Conservation (phyloP, 306 rosid genomes). For the Mimosa bimucronata region DNA sequence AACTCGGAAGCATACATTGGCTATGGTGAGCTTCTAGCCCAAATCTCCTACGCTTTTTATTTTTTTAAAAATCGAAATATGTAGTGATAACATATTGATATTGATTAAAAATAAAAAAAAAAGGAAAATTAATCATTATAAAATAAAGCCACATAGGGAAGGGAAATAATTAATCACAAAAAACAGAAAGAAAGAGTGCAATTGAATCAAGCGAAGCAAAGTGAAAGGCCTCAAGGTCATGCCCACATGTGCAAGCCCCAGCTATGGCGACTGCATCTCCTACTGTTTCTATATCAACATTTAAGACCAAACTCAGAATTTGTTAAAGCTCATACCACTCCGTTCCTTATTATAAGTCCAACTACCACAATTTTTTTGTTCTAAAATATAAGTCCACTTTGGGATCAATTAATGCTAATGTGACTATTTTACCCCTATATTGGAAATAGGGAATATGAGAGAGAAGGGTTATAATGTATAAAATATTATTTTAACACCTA, state of each 20-base stretch:
- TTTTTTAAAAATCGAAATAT: too few relatives aligned
- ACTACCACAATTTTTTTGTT: too few relatives aligned
- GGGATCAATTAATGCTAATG: too few relatives aligned
- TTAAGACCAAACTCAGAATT: conserved; percentile 36
- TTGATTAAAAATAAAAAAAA: background rate
- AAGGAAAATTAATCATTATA: background rate
- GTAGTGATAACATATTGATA: background rate
- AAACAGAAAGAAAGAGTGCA: conserved; percentile 57
- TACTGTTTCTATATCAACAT: conserved; percentile 46
- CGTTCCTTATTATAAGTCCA: too few relatives aligned
- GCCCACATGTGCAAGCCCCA: conserved; percentile 65
- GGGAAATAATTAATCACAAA: conserved; percentile 40
- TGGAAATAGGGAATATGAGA: too few relatives aligned
- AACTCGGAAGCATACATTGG: too few relatives aligned
- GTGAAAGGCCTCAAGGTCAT: conserved; percentile 39
- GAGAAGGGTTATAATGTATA: too few relatives aligned
- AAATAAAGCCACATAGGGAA: conserved; percentile 36
- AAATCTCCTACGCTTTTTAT: too few relatives aligned
- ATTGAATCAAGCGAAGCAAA: conserved; percentile 45
- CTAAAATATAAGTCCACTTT: too few relatives aligned
- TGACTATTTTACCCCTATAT: too few relatives aligned
- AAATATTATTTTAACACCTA: too few relatives aligned
- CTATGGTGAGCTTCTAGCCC: too few relatives aligned
- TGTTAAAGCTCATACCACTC: conserved; percentile 38
- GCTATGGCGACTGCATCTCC: conserved; percentile 68